Base-by-base conservation (phyloP, 1,139 yeast genomes). In the Saccharomycopsis phalli region DNA sequence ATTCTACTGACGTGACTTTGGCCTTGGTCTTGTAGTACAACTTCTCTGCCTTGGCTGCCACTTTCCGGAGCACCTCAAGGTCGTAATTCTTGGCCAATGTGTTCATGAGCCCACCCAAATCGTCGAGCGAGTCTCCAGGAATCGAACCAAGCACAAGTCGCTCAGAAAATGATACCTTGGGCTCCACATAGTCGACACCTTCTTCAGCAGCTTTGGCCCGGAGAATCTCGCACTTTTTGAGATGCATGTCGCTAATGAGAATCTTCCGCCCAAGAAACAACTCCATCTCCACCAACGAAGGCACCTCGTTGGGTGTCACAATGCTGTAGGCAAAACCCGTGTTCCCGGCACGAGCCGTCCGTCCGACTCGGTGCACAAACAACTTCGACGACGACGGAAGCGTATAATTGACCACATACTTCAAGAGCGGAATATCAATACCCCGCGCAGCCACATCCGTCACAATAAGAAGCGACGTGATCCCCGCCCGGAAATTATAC, bases 371-470 rank as follows among this genome's bases (percentile, higher is more conserved):
- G 62, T 91, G 99, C 42, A 91, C 76, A 60, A 91, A 93, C 45
- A 88, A 82, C 59, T 93, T 91, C 3, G 96, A 87, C 2, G 94
- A 81, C 1, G 88, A 81, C 4, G 99, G 98, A 45, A 91, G 67
- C 1, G 95, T 77, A 59, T 76, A 88, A 59, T 91, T 93, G 52
- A 91, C 71, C 39, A 91, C 98, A 55, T 91, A 88, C 11, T 97
- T 95, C 56, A 91, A 71, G 46, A 91, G 78, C 0, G 99, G 99
- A 50, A 91, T 86, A 75, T 93, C 99, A 50, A 91, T 88, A 79
- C 99, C 99, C 68, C 98, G 82, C 4, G 98, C 98, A 22, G 98
- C 98, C 49, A 91, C 97, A 65, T 91, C 99, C 1, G 99, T 91
- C 42, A 93, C 98, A 6, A 91, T 96, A 58, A 91, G 61, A 14